A percentile compares a stretch with the other conserved stretches of the same genome.
Evolutionary conservation across 1,284 basidiomycete genomes (phyloP).

Genomic region (Stereum hirsutum): DNA sequence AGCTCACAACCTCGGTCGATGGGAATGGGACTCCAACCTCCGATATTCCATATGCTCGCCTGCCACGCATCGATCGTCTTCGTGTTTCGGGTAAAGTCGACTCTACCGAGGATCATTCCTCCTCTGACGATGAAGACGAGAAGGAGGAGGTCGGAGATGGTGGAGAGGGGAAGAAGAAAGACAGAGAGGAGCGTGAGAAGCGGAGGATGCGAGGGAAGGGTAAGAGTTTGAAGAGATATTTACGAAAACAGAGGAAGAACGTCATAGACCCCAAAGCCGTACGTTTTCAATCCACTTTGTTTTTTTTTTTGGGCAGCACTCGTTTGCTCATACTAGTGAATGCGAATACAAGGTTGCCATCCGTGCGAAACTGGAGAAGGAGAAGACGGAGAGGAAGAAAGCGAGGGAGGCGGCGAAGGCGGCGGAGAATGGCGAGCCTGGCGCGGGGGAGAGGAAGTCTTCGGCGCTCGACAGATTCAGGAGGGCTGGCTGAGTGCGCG

Average conservation of each 20-base stretch:
- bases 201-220: constrained; percentile 80
- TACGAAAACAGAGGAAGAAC: constrained; percentile 88
- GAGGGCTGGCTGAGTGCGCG: too few relatives aligned
- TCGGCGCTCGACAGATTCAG: constrained; percentile 66
- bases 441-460: constrained; percentile 34
- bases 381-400: constrained; percentile 42
- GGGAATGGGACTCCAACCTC: constrained; percentile 20
- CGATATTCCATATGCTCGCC: constrained; percentile 59
- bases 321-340: not conserved
- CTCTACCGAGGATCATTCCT: constrained; percentile 49
- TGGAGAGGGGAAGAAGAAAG: constrained; percentile 29
- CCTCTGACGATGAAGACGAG: constrained; percentile 16
- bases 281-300: constrained; percentile 19
- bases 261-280: constrained; percentile 85
- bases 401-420: constrained; percentile 30
- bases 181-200: constrained; percentile 54
- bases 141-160: constrained; percentile 9
- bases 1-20: constrained; percentile 33
- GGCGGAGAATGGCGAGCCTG: constrained; percentile 19
- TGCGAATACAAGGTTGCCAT: constrained; percentile 55
- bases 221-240: constrained; percentile 76
- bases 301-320: not conserved
- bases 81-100: constrained; percentile 66
- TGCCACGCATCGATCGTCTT: constrained; percentile 69
- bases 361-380: constrained; percentile 58